Conservation (phyloP, 768 basidiomycete species). For the Leccinum variicolor region DNA sequence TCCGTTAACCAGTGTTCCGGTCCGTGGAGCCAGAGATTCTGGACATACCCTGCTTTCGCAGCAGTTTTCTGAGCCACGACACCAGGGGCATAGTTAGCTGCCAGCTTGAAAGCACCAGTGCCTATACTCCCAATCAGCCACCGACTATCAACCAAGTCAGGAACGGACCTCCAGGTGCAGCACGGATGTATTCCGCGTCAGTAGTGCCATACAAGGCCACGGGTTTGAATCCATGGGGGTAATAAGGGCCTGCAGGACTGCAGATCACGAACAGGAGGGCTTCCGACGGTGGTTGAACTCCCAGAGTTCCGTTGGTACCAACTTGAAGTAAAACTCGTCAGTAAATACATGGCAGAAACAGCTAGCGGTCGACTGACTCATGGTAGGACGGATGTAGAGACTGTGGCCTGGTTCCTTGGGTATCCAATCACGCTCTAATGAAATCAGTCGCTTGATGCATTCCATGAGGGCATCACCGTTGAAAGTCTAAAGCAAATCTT, state of each 20-base stretch:
- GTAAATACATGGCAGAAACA: not conserved
- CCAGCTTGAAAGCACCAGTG: conserved; percentile 85
- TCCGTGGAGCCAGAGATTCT: conserved; percentile 89
- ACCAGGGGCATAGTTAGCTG: conserved; percentile 86
- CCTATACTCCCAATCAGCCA: conserved; percentile 36
- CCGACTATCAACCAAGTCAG: not conserved
- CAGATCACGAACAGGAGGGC: conserved; percentile 68
- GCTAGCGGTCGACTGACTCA: conserved; percentile 41
- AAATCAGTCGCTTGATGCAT: conserved; percentile 83
- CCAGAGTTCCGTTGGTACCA: conserved; percentile 53
- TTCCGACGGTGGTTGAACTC: conserved; percentile 58
- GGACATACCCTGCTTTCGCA: conserved; percentile 72
- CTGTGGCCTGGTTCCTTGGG: conserved; percentile 86
- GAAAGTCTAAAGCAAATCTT: conserved; percentile 53
- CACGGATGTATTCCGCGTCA: conserved; percentile 63
- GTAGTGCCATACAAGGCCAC: conserved; percentile 83
- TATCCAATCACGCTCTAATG: conserved; percentile 86
- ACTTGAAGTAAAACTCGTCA: conserved; percentile 44
- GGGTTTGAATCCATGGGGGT: conserved; percentile 85
- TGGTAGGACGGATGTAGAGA: conserved; percentile 83
- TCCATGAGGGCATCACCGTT: conserved; percentile 69
- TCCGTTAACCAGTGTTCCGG: conserved; percentile 50
- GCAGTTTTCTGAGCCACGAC: conserved; percentile 83
- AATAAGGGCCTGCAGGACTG: conserved; percentile 74
- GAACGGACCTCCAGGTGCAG: conserved; percentile 70